Evolutionary conservation across 257 asterid species (phyloP).

Genomic region (Coffea eugenioides): DNA sequence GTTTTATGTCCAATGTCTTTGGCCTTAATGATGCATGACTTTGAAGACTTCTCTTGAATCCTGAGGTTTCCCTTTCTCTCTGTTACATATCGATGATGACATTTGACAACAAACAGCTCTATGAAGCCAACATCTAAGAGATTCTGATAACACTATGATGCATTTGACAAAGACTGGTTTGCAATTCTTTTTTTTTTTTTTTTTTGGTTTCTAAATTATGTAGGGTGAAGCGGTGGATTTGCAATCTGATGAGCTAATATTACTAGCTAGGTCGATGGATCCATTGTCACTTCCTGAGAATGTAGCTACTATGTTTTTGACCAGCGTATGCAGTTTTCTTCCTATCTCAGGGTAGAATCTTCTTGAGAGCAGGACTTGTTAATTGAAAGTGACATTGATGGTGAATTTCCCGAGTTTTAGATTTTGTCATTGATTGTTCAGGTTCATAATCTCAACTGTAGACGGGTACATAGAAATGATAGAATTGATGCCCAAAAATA

Average conservation of each 20-base stretch:
- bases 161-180: neutral
- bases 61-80: neutral
- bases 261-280: neutral
- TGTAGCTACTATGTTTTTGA: neutral
- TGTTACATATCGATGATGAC: neutral
- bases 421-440: neutral
- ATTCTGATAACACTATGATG: neutral
- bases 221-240: neutral
- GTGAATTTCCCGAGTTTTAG: neutral
- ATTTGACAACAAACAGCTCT: neutral
- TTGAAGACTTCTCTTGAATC: neutral
- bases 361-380: neutral
- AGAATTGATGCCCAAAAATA: neutral
- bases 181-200: neutral
- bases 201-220: no score
- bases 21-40: neutral
- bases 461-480: neutral
- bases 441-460: neutral
- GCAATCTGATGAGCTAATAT: neutral
- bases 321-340: neutral
- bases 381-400: no score
- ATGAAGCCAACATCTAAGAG: neutral
- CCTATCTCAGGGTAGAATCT: neutral
- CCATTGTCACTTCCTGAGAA: neutral
- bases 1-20: neutral